Percentiles rank a stretch among this genome's conserved stretches.
Evolutionary conservation across 192 early-diverging fungal species (phyloP).

Genomic region (Coemansia sp.): DNA sequence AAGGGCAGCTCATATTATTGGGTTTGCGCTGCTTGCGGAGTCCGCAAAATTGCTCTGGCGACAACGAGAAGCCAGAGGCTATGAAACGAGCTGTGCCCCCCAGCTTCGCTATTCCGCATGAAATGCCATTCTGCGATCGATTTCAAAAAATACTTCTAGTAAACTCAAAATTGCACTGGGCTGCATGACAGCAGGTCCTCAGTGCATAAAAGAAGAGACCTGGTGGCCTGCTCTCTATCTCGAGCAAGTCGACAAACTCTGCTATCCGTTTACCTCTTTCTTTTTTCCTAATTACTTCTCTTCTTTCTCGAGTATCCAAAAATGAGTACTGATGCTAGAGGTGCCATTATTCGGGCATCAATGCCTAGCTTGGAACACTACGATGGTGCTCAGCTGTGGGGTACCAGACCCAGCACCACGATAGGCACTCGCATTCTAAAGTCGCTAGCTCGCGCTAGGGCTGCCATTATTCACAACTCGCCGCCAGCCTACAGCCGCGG

Average conservation of each 20-base stretch:
- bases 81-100: background rate
- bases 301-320: background rate
- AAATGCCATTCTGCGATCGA: background rate
- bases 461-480: slow-evolving; percentile 11
- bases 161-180: background rate
- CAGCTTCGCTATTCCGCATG: background rate
- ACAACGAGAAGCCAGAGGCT: background rate
- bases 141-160: background rate
- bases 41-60: background rate
- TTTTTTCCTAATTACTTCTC: background rate
- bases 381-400: background rate
- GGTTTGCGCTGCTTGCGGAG: background rate
- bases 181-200: background rate
- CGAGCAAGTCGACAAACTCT: background rate
- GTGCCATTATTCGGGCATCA: background rate
- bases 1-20: background rate
- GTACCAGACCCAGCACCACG: background rate
- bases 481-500: slow-evolving; percentile 40
- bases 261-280: background rate
- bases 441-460: slow-evolving; percentile 32
- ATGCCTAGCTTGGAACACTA: background rate
- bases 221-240: background rate
- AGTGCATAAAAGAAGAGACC: background rate
- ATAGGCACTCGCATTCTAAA: slow-evolving; percentile 25
- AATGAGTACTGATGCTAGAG: background rate